These are phyloP conservation scores for Dichomitus squalens DNA, from an alignment of 1,284 basidiomycete species.

Conservation along the genomic window DNA sequence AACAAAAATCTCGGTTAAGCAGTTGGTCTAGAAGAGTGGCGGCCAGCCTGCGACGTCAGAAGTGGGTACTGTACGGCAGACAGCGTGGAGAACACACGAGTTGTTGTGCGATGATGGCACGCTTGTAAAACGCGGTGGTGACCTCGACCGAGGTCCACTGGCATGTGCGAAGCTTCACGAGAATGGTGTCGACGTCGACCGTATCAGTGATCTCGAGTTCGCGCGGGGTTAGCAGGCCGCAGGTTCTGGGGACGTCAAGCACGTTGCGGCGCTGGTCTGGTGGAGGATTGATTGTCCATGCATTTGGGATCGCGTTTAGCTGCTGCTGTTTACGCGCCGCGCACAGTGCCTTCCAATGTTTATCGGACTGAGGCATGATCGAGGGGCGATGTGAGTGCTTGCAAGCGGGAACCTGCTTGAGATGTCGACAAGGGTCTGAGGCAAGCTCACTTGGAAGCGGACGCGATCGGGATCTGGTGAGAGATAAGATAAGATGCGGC, in stretches of 20 bases:
- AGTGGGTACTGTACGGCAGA: not conserved
- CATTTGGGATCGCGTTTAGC: slow-evolving; percentile 56
- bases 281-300: slow-evolving; percentile 56
- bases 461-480: not conserved
- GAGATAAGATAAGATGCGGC: slow-evolving; percentile 5
- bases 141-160: slow-evolving; percentile 68
- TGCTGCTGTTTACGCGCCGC: slow-evolving; percentile 55
- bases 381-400: not conserved
- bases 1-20: slow-evolving; percentile 55
- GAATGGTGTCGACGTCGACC: slow-evolving; percentile 48
- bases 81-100: slow-evolving; percentile 54
- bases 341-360: slow-evolving; percentile 53
- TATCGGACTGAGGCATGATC: not conserved
- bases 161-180: slow-evolving; percentile 49
- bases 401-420: not conserved
- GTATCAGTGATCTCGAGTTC: slow-evolving; percentile 74
- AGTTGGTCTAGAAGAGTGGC: slow-evolving; percentile 48
- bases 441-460: not conserved
- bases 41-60: slow-evolving; percentile 31
- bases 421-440: not conserved
- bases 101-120: slow-evolving; percentile 82
- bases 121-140: slow-evolving; percentile 76
- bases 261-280: slow-evolving; percentile 50
- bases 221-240: slow-evolving; percentile 57
- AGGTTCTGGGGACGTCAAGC: slow-evolving; percentile 53